Base-by-base conservation (phyloP, 179 eudicot genomes). In the Sideroxylon spinosum region DNA sequence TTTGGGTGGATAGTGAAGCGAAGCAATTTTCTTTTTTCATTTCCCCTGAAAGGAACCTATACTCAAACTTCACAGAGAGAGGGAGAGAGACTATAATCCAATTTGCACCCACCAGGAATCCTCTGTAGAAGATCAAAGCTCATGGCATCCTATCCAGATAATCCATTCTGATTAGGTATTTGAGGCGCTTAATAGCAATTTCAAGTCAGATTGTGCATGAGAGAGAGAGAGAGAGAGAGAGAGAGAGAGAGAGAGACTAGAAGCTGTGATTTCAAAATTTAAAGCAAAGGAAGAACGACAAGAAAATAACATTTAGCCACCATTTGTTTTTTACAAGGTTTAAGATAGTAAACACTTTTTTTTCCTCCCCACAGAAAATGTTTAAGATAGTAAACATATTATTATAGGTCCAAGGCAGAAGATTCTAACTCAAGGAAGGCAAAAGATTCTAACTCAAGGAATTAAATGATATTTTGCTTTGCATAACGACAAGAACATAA, bases 101-200 rank as follows among this genome's bases (percentile, higher is more conserved):
- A 49, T 52, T 29, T 55, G 14, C 48, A 11, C 22, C 46, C 44
- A 28, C 63, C 17, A 55, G 63, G 63, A 28, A 26, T 72, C 63
- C 48, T 53, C 75, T 53, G 20, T 16, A 71, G 61, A 25, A 72
- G 74, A 72, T 72, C 75, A 72, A 25, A n/a, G 37, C 37, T 55
- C 23, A 32, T 55, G 2, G 63, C 63, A 55, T 19, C 48, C 55
- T 3, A 55, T 72, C 25, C 63, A 53, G 29, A 26, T 28, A 26
- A 28, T 72, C 9, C 63, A 3, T 26, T 22, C 63, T 7, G 25
- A 70, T 48, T 48, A 20, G 59, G 7, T 14, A 22, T 49, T 25
- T 19, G 25, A 20, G 29, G 14, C 2, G 20, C 44, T 17, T 16
- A 71, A 8, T 53, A 16, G 26, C 23, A 26, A 8, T 26, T 52